phyloP scores from a whole-genome alignment of 371 early-diverging fungal genomes.

The Blyttiomyces sp. region DNA sequence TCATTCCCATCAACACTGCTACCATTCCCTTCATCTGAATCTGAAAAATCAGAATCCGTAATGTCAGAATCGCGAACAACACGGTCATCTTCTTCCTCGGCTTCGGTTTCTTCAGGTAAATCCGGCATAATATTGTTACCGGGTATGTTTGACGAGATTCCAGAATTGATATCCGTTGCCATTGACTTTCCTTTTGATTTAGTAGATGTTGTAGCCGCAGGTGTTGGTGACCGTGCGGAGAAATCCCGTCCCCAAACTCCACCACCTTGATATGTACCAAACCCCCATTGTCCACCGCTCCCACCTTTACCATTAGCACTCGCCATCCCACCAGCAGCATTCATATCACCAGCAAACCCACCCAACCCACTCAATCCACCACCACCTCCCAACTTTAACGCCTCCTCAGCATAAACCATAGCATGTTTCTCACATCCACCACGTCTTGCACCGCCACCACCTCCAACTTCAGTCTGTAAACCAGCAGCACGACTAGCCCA shows the following conservation, averaged over 20 bases:
- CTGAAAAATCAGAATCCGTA: constrained; percentile 13
- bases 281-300: too few relatives aligned
- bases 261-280: neutral
- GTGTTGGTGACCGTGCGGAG: neutral
- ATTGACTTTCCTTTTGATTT: neutral
- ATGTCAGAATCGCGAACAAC: constrained; percentile 10
- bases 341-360: too few relatives aligned
- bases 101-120: neutral
- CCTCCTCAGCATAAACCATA: too few relatives aligned
- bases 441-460: neutral
- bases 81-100: neutral
- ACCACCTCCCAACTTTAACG: too few relatives aligned
- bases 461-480: neutral
- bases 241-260: constrained; percentile 6
- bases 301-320: too few relatives aligned
- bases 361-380: too few relatives aligned
- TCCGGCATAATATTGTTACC: neutral
- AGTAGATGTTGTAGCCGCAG: neutral
- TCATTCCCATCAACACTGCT: constrained; percentile 1
- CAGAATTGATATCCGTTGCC: neutral
- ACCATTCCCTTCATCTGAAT: neutral
- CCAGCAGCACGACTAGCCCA: constrained; percentile 7
- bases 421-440: too few relatives aligned
- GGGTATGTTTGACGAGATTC: neutral
- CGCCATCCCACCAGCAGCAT: too few relatives aligned